A percentile compares a stretch with the other conserved stretches of the same genome.
phyloP scores from a whole-genome alignment of 306 rosid species.

The Vigna trinervia region DNA sequence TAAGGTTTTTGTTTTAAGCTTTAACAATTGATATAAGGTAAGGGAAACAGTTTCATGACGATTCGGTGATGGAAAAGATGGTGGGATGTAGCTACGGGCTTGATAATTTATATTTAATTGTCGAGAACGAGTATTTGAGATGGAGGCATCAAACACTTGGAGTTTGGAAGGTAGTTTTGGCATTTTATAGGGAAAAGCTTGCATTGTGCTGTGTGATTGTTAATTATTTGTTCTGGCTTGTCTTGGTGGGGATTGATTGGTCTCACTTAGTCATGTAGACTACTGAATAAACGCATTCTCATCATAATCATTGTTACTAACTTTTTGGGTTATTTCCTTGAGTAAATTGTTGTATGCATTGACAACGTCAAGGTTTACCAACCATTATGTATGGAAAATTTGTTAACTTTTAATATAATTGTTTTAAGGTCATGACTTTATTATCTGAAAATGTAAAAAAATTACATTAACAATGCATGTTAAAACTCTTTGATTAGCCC shows the following conservation, averaged over 20 bases:
- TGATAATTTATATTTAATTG: conserved; percentile 18
- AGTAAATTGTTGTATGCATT: neutral
- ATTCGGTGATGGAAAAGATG: conserved; percentile 3
- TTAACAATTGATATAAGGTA: neutral
- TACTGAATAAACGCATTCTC: neutral
- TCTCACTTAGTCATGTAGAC: conserved; percentile 21
- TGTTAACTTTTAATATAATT: neutral
- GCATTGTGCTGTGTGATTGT: neutral
- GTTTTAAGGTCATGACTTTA: neutral
- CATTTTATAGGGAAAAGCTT: conserved; percentile 4
- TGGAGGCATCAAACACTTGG: conserved; percentile 4
- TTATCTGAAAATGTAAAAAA: neutral
- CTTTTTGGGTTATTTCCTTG: neutral
- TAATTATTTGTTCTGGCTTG: neutral
- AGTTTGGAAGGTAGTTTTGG: conserved; percentile 14
- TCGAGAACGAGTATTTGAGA: conserved; percentile 6
- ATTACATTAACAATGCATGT: neutral
- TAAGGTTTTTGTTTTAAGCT: neutral
- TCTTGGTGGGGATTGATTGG: conserved; percentile 15
- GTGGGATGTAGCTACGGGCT: neutral
- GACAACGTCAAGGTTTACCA: neutral
- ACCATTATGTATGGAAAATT: neutral
- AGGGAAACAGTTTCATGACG: neutral
- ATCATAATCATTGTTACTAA: neutral
- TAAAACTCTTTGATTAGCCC: neutral